Evolutionary conservation across 352 stramenopile species (phyloP).

Genomic region (Pythium periplocum): DNA sequence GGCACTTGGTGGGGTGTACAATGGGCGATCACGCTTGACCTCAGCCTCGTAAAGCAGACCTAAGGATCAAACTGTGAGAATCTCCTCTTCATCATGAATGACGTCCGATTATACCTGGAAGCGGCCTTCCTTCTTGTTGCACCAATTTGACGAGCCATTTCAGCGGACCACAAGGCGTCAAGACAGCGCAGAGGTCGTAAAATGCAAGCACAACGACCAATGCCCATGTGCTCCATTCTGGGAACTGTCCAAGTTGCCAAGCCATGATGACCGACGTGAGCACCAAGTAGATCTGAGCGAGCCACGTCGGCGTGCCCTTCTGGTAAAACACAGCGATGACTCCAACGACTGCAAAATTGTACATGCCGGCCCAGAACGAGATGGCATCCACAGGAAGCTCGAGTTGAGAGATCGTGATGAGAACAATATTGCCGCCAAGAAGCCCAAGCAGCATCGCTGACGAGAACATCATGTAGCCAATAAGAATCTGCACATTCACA

Average conservation of each 20-base stretch:
- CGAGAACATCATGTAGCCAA: conserved; percentile 90
- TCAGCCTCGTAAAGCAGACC: conserved; percentile 73
- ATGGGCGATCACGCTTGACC: conserved; percentile 34
- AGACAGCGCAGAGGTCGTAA: conserved; percentile 98
- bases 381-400: conserved; percentile 54
- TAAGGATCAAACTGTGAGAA: conserved; percentile 9
- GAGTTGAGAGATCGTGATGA: conserved; percentile 62
- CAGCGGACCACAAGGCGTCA: conserved; percentile 98
- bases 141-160: conserved; percentile 95
- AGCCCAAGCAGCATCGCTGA: conserved; percentile 83
- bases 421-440: conserved; percentile 80
- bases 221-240: conserved; percentile 92
- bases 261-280: conserved; percentile 97
- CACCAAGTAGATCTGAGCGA: conserved; percentile 95
- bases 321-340: conserved; percentile 90
- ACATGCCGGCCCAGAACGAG: conserved; percentile 78
- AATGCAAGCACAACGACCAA: conserved; percentile 94
- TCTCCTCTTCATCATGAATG: background rate
- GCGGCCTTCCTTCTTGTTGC: conserved; percentile 81
- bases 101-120: conserved; percentile 67
- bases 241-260: conserved; percentile 97
- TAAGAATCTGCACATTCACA: conserved; percentile 41
- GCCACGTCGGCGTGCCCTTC: conserved; percentile 66
- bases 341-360: conserved; percentile 90
- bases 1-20: conserved; percentile 9